These are phyloP conservation scores for Neurospora tetraspora DNA, from an alignment of 495 filamentous ascomycete genomes.

Conservation along the genomic window DNA sequence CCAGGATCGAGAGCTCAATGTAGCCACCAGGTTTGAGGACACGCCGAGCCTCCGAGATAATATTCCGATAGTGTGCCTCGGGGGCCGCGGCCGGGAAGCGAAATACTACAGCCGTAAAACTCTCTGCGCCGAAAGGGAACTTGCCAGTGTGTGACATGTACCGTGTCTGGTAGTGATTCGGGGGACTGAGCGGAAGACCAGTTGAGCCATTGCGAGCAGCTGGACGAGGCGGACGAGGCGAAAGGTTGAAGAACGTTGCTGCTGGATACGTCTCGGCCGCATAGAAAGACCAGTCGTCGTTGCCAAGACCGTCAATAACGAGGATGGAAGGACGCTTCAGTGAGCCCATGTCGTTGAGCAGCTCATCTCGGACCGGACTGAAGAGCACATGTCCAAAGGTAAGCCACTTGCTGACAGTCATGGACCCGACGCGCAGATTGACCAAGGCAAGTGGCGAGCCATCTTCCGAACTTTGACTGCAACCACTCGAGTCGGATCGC, in stretches of 20 bases:
- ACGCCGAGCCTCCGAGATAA: slow-evolving; percentile 79
- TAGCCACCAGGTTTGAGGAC: slow-evolving; percentile 86
- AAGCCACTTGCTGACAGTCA: slow-evolving; percentile 67
- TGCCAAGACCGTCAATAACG: slow-evolving; percentile 76
- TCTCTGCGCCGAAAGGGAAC: slow-evolving; percentile 81
- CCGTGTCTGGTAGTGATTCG: slow-evolving; percentile 79
- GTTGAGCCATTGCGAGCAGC: slow-evolving; percentile 23
- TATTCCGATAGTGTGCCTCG: slow-evolving; percentile 63
- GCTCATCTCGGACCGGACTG: slow-evolving; percentile 76
- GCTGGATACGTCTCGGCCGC: slow-evolving; percentile 83
- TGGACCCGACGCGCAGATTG: slow-evolving; percentile 70
- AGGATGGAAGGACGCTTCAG: slow-evolving; percentile 56
- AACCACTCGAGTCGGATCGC: slow-evolving; percentile 35
- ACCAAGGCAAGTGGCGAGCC: slow-evolving; percentile 59
- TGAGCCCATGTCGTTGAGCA: slow-evolving; percentile 40
- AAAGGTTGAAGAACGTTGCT: slow-evolving; percentile 78
- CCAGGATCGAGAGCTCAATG: slow-evolving; percentile 75
- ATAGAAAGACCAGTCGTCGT: slow-evolving; percentile 97
- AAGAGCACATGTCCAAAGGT: slow-evolving; percentile 93
- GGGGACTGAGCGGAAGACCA: slow-evolving; percentile 49
- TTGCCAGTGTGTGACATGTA: slow-evolving; percentile 54
- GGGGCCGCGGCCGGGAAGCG: slow-evolving; percentile 75
- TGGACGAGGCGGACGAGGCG: slow-evolving; percentile 37
- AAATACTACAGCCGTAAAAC: slow-evolving; percentile 76
- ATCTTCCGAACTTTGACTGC: slow-evolving; percentile 36